These are phyloP conservation scores for Alnus rubra DNA, from an alignment of 306 rosid genomes.

Conservation along the genomic window DNA sequence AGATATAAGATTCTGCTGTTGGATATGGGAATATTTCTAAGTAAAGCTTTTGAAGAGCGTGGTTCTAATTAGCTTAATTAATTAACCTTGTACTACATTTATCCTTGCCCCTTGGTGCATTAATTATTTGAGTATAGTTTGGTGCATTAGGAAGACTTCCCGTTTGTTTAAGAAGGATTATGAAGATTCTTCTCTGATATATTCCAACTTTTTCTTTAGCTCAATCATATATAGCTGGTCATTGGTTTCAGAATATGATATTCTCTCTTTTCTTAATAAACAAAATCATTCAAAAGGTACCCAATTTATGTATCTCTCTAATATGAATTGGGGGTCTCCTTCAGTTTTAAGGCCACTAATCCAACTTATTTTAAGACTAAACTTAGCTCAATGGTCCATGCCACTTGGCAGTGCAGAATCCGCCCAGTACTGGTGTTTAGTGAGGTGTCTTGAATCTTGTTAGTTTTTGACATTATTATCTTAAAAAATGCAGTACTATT, in stretches of 20 bases:
- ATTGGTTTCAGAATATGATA: background rate
- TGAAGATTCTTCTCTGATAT: background rate
- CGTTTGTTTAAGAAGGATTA: background rate
- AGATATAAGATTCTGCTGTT: background rate
- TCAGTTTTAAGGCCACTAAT: background rate
- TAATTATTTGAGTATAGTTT: background rate
- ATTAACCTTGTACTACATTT: background rate
- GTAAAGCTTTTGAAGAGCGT: background rate
- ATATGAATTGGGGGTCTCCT: background rate
- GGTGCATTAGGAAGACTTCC: background rate
- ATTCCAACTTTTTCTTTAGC: background rate
- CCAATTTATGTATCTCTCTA: background rate
- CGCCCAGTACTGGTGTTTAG: background rate
- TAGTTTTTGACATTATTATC: conserved; percentile 12
- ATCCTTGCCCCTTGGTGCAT: background rate
- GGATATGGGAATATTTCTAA: background rate
- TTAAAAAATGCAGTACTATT: background rate
- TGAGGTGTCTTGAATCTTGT: conserved; percentile 19
- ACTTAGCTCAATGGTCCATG: background rate
- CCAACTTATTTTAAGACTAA: background rate
- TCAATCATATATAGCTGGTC: background rate
- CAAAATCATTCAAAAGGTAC: background rate
- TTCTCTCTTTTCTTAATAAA: background rate
- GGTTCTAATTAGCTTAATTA: background rate
- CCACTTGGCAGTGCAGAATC: background rate